phyloP scores from a whole-genome alignment of 2,329 filamentous ascomycete species.

The Penicillium sp. region DNA sequence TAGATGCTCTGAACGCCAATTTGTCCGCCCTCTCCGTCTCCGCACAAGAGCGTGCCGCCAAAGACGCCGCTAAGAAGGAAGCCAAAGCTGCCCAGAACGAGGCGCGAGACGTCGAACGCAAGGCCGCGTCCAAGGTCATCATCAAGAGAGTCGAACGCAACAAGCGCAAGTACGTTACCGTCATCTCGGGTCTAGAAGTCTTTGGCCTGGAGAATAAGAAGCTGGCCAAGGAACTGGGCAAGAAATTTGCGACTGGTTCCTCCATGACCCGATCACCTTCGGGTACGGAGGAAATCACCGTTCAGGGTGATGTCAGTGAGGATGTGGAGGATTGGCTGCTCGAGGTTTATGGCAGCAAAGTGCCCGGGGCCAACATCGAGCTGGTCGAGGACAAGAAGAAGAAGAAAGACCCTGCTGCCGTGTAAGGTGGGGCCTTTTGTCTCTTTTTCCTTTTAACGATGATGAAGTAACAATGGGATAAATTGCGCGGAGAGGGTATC shows the following conservation, averaged over 20 bases:
- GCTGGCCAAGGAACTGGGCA: constrained; percentile 92
- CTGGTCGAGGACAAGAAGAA: constrained; percentile 95
- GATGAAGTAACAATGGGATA: constrained; percentile 12
- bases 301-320: constrained; percentile 94
- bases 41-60: constrained; percentile 90
- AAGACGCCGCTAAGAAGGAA: constrained; percentile 95
- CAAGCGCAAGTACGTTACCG: constrained; percentile 95
- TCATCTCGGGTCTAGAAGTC: constrained; percentile 84
- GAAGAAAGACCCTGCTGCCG: constrained; percentile 54
- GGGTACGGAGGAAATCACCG: constrained; percentile 92
- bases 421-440: not conserved
- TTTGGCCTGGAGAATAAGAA: constrained; percentile 95
- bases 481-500: constrained; percentile 23
- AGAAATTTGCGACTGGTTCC: constrained; percentile 95
- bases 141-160: constrained; percentile 98
- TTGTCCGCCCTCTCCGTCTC: constrained; percentile 84
- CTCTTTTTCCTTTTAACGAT: constrained; percentile 7
- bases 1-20: constrained; percentile 79
- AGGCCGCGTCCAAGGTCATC: constrained; percentile 76
- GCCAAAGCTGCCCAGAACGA: constrained; percentile 89
- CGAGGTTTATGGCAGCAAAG: constrained; percentile 78
- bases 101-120: constrained; percentile 76
- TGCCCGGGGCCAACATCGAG: constrained; percentile 95
- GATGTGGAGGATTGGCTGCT: constrained; percentile 89
- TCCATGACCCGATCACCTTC: constrained; percentile 86